Evolutionary conservation across 2,329 filamentous ascomycete species (phyloP).

Genomic region (Aureobasidium vineae): DNA sequence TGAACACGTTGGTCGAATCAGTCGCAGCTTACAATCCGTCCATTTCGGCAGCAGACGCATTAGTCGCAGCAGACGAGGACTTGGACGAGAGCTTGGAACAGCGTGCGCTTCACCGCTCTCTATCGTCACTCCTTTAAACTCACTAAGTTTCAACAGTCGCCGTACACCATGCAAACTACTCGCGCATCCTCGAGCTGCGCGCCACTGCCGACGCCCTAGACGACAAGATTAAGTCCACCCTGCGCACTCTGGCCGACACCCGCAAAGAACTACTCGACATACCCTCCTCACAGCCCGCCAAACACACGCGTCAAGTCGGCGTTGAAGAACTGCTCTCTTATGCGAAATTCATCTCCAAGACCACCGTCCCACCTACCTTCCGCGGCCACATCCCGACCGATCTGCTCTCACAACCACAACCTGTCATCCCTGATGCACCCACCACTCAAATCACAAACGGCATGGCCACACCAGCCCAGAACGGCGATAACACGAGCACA

Average conservation of each 20-base stretch:
- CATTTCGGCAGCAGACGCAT: constrained; percentile 62
- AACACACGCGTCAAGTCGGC: constrained; percentile 52
- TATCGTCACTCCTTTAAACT: background rate
- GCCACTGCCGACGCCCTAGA: constrained; percentile 65
- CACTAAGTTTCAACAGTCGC: constrained; percentile 53
- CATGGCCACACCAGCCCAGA: constrained; percentile 34
- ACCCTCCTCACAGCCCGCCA: constrained; percentile 41
- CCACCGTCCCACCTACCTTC: constrained; percentile 67
- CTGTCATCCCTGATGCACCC: constrained; percentile 13
- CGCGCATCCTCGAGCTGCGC: constrained; percentile 67
- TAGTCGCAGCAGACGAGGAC: constrained; percentile 67
- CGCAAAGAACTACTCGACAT: constrained; percentile 70
- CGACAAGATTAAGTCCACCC: constrained; percentile 67
- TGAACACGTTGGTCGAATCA: constrained; percentile 71
- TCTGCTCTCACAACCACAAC: background rate
- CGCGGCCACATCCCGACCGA: constrained; percentile 28
- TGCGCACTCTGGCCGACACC: constrained; percentile 67
- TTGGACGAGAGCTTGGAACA: constrained; percentile 65
- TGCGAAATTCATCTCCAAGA: constrained; percentile 75
- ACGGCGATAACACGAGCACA: background rate
- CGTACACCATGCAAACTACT: constrained; percentile 71
- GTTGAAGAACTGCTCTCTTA: constrained; percentile 74
- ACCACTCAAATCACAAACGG: constrained; percentile 36
- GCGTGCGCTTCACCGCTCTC: constrained; percentile 44
- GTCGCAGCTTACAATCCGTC: constrained; percentile 81